These are phyloP conservation scores for Corynascus novoguineensis DNA, from an alignment of 495 filamentous ascomycete genomes.

Conservation along the genomic window DNA sequence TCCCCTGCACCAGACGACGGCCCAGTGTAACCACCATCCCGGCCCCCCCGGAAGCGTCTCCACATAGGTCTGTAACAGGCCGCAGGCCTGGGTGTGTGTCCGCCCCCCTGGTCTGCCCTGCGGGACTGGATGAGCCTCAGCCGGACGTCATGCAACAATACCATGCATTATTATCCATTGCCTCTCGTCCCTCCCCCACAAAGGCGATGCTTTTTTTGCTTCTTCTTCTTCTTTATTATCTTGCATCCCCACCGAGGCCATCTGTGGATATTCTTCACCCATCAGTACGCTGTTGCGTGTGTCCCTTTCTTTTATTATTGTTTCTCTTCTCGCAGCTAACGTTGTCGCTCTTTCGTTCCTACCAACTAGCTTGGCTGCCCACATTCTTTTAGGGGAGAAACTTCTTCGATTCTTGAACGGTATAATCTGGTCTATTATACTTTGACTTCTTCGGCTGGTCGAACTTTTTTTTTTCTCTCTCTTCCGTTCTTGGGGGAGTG, in stretches of 20 bases:
- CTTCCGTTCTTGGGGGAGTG: not conserved
- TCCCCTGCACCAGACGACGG: constrained; percentile 16
- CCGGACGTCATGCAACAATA: constrained; percentile 35
- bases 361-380: constrained; percentile 56
- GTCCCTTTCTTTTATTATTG: constrained; percentile 33
- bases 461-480: constrained; percentile 23
- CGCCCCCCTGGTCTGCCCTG: constrained; percentile 25
- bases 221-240: constrained; percentile 35
- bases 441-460: constrained; percentile 16
- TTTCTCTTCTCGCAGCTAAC: constrained; percentile 50
- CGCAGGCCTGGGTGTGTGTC: constrained; percentile 29
- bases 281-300: constrained; percentile 46
- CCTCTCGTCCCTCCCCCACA: constrained; percentile 26
- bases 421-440: constrained; percentile 43
- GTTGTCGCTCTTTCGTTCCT: constrained; percentile 48
- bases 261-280: constrained; percentile 33
- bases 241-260: constrained; percentile 35
- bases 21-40: constrained; percentile 22
- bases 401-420: constrained; percentile 38
- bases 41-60: constrained; percentile 24
- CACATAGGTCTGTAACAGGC: constrained; percentile 37
- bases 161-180: constrained; percentile 33
- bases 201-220: constrained; percentile 22
- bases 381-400: constrained; percentile 42
- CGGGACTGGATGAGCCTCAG: constrained; percentile 33